Conservation (phyloP, 768 basidiomycete species). For the Cantharellus anzutake region DNA sequence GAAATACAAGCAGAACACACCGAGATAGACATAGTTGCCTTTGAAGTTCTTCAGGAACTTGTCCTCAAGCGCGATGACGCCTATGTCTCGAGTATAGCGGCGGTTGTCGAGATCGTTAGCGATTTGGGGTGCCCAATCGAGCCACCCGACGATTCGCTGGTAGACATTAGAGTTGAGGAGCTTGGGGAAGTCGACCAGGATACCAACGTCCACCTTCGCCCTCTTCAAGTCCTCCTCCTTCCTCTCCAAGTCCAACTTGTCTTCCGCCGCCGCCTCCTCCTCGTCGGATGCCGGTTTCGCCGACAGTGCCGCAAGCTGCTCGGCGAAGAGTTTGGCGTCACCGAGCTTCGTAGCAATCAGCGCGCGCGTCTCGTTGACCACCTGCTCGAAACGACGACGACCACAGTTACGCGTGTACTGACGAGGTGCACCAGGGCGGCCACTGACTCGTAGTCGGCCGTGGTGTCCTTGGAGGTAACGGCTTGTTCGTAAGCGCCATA, state of each 20-base stretch:
- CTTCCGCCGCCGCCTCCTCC: not conserved
- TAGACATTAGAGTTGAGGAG: constrained; percentile 2
- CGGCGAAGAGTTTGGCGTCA: too few species aligned
- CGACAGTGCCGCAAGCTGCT: too few species aligned
- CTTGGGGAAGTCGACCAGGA: constrained; percentile 1
- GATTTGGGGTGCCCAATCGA: constrained; percentile 16
- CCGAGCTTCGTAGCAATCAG: too few species aligned
- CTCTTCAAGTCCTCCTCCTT: too few species aligned
- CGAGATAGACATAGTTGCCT: too few species aligned
- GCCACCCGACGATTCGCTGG: too few species aligned
- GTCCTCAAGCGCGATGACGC: constrained; percentile 11
- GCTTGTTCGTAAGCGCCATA: constrained; percentile 13
- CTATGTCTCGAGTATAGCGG: constrained; percentile 16
- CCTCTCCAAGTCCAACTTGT: too few species aligned
- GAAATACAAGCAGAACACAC: too few species aligned
- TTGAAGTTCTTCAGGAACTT: constrained; percentile 11
- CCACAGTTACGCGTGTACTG: too few species aligned
- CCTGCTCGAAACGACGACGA: too few species aligned
- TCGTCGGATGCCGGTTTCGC: not conserved
- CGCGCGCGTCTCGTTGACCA: too few species aligned
- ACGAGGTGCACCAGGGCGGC: too few species aligned
- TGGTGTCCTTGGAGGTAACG: constrained; percentile 12
- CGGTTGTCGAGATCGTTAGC: constrained; percentile 10
- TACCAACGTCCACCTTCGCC: not conserved
- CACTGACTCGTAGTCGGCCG: constrained; percentile 15